These are phyloP conservation scores for Salix purpurea DNA, from an alignment of 345 rosid genomes.

Conservation along the genomic window DNA sequence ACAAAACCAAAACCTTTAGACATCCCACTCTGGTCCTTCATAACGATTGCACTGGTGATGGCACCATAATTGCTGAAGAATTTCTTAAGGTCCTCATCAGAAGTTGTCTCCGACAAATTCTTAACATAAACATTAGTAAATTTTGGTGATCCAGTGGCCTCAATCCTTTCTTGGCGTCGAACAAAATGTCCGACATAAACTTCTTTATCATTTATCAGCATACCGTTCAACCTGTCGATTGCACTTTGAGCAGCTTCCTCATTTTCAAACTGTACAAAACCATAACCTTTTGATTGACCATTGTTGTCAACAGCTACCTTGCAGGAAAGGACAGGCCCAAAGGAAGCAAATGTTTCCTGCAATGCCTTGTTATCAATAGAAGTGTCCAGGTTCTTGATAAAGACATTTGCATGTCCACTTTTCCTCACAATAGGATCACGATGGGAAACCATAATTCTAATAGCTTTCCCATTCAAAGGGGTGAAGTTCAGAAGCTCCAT, in stretches of 20 bases:
- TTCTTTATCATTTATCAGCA: constrained; percentile 60
- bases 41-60: constrained; percentile 56
- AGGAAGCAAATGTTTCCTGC: constrained; percentile 46
- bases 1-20: constrained; percentile 74
- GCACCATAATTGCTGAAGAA: constrained; percentile 47
- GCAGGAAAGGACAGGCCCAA: constrained; percentile 62
- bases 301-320: constrained; percentile 49
- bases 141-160: constrained; percentile 30
- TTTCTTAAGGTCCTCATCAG: constrained; percentile 58
- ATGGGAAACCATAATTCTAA: constrained; percentile 67
- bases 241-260: constrained; percentile 56
- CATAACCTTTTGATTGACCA: constrained; percentile 55
- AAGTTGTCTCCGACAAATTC: constrained; percentile 50
- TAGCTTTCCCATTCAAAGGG: constrained; percentile 52
- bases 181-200: constrained; percentile 58
- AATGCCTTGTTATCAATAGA: constrained; percentile 55
- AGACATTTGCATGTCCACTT: constrained; percentile 66
- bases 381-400: constrained; percentile 63
- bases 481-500: constrained; percentile 56
- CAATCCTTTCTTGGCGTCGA: constrained; percentile 45
- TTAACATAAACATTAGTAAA: constrained; percentile 64
- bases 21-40: constrained; percentile 55
- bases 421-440: constrained; percentile 61
- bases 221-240: constrained; percentile 51
- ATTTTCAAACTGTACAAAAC: constrained; percentile 65